These are phyloP conservation scores for Aureococcus anophagefferens DNA, from an alignment of 108 stramenopile species.

Conservation along the genomic window DNA sequence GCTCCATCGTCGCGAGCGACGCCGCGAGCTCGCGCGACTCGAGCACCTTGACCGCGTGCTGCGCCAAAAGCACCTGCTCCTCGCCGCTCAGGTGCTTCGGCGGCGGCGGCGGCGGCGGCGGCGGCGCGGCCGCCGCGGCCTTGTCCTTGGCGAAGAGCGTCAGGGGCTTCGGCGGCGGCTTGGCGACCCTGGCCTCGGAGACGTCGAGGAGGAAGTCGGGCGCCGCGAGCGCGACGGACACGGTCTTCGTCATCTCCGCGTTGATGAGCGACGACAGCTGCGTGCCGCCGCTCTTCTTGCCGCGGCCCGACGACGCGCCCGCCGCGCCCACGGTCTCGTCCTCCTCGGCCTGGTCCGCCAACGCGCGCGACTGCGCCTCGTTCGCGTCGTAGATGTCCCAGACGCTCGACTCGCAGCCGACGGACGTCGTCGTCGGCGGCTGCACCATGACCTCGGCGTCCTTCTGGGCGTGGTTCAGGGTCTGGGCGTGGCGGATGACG, in stretches of 20 bases:
- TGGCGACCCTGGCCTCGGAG: neutral
- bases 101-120: no score
- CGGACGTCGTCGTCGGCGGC: slow-evolving; percentile 2
- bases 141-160: no score
- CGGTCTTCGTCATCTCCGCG: slow-evolving; percentile 8
- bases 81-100: no score
- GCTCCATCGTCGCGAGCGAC: slow-evolving; percentile 20
- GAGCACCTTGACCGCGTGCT: slow-evolving; percentile 11
- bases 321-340: neutral
- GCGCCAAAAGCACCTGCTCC: slow-evolving; percentile 17
- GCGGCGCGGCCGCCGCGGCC: no score
- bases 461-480: slow-evolving; percentile 22
- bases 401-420: slow-evolving; percentile 5
- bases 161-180: no score
- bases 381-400: slow-evolving; percentile 21
- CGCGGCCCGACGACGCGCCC: neutral
- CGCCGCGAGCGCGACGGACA: slow-evolving; percentile 5
- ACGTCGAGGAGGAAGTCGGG: slow-evolving; percentile 28
- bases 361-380: neutral
- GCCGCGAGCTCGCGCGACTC: neutral
- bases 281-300: neutral
- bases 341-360: neutral
- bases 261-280: neutral
- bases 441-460: neutral
- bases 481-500: slow-evolving; percentile 30